phyloP scores from a whole-genome alignment of 1,284 basidiomycete species.

The Wolfiporia cocos region DNA sequence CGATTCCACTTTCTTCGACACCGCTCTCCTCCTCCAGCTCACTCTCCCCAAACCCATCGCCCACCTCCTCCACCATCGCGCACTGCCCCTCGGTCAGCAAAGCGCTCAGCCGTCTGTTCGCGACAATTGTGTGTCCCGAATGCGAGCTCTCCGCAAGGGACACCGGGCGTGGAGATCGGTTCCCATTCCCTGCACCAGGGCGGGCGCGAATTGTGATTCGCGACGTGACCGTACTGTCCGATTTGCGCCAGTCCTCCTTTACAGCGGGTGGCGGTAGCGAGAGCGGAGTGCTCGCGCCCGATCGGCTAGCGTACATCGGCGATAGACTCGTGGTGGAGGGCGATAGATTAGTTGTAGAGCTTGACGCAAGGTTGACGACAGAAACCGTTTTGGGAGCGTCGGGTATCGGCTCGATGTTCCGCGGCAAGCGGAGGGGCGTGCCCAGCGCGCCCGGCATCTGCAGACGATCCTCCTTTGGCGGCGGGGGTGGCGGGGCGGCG shows the following conservation, averaged over 20 bases:
- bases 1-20: conserved; percentile 23
- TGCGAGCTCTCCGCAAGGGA: conserved; percentile 71
- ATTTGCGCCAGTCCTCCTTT: conserved; percentile 67
- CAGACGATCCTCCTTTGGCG: conserved; percentile 28
- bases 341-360: too few species aligned
- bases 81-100: conserved; percentile 62
- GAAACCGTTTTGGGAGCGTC: conserved; percentile 9
- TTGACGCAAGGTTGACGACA: too few species aligned
- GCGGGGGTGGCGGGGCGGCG: conserved; percentile 20
- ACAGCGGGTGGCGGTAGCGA: conserved; percentile 26
- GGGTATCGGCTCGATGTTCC: conserved; percentile 5
- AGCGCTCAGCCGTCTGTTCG: conserved; percentile 60
- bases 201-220: conserved; percentile 64
- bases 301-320: neutral
- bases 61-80: conserved; percentile 30
- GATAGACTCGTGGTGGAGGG: too few species aligned
- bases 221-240: conserved; percentile 64
- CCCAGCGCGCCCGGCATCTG: conserved; percentile 10
- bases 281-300: neutral
- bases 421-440: conserved; percentile 6
- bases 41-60: conserved; percentile 15
- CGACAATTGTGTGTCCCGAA: conserved; percentile 61
- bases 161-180: conserved; percentile 57
- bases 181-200: conserved; percentile 39
- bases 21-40: conserved; percentile 33